Evolutionary conservation across 306 rosid genomes (phyloP), one percentile per base, ranked within the genome.

Genomic region (Amphicarpaea edgeworthii): DNA sequence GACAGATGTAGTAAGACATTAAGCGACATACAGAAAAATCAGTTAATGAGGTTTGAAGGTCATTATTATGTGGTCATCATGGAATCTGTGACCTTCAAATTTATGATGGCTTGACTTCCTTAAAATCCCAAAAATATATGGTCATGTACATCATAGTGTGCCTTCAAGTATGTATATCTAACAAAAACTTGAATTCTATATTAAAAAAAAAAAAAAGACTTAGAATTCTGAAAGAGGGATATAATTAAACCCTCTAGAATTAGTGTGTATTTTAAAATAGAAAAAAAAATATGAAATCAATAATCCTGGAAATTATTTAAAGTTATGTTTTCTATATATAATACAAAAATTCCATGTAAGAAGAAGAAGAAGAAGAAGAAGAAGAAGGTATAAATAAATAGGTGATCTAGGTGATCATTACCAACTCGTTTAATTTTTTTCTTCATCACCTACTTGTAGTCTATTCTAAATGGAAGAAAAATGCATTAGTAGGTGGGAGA

Each of bases 31-130:
- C 14, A 24, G 81, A 62, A 55, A 55, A 55, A 62, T 5, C 46
- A 50, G 17, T 62, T 15, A 79, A 24, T 70, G 30, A 64, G 42
- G 21, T 21, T 50, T 37, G 20, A 64, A 38, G 73, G 26, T 20
- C 40, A 77, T 45, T 19, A 24, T 70, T 19, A 24, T 70, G 32
- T 30, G 32, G 12, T 64, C 42, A 30, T 67, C 17, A 40, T 64
- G 46, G 12, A 50, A 53, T 51, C 8, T 79, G 61, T 72, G 69
- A 28, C 2, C 53, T 65, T 72, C 54, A 65, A 73, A 53, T 79
- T 63, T 40, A 79, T 63, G 73, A 43, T 19, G 17, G 16, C 32
- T 64, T 6, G 34, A 79, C 41, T 60, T 63, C 55, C 65, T 59
- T 53, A 78, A 19, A 46, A 37, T 59, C 54, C 62, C 55, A 59